phyloP scores from a whole-genome alignment of 306 rosid species.

The Clitoria ternatea region DNA sequence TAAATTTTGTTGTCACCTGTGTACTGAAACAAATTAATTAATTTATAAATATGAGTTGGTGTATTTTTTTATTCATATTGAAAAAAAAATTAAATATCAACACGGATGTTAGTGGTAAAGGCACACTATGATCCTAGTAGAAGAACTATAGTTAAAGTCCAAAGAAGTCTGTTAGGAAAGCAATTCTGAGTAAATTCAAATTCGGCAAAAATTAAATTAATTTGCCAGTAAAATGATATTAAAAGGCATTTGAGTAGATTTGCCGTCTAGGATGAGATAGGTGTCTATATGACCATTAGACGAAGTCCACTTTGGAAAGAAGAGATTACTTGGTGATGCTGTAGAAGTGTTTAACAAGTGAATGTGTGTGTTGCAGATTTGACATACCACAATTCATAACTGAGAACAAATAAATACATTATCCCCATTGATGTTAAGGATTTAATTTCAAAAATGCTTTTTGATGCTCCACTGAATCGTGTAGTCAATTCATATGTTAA shows the following conservation, averaged over 20 bases:
- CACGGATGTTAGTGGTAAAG: too few species aligned
- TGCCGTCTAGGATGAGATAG: constrained; percentile 13
- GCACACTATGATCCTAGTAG: too few species aligned
- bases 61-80: too few species aligned
- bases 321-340: neutral
- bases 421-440: constrained; percentile 5
- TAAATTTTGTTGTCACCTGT: too few species aligned
- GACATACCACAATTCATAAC: neutral
- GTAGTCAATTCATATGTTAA: neutral
- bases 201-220: too few species aligned
- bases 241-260: constrained; percentile 9
- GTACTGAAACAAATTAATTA: too few species aligned
- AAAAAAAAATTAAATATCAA: too few species aligned
- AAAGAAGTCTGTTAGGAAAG: too few species aligned
- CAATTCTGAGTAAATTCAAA: too few species aligned
- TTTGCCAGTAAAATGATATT: neutral
- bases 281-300: constrained; percentile 12
- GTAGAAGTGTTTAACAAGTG: neutral
- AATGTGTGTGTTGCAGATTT: neutral
- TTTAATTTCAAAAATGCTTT: neutral
- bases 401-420: constrained; percentile 9
- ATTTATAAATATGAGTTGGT: too few species aligned
- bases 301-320: constrained; percentile 22
- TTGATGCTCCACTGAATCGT: constrained; percentile 15
- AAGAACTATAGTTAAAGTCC: too few species aligned